phyloP scores from a whole-genome alignment of 129 eudicot species.

The Pseudognaphalium luteoalbum region DNA sequence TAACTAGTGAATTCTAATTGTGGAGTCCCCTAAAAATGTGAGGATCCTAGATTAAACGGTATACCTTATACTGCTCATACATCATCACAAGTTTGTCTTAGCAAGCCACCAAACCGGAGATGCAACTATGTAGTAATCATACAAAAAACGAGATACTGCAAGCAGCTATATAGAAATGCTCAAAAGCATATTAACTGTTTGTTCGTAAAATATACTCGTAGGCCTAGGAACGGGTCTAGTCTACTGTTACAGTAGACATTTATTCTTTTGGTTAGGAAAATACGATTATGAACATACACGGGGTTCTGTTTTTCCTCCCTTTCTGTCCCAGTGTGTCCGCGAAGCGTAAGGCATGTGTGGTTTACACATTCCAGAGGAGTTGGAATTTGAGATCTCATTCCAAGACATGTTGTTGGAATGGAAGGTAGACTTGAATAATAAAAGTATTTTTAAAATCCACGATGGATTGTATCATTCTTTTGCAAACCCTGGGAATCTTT shows the following conservation, averaged over 20 bases:
- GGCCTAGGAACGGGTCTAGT: background rate
- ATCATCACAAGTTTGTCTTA: background rate
- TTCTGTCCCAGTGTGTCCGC: background rate
- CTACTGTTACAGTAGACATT: background rate
- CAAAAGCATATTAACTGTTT: background rate
- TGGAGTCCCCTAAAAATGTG: background rate
- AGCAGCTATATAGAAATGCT: background rate
- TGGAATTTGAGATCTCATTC: background rate
- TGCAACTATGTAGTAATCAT: conserved; percentile 12
- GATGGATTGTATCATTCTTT: background rate
- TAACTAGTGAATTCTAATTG: conserved; percentile 1
- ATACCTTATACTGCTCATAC: background rate
- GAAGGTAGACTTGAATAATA: background rate
- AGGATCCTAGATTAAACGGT: background rate
- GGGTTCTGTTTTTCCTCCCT: background rate
- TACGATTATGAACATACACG: background rate
- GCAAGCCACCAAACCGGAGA: conserved; percentile 1
- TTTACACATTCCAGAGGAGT: conserved; percentile 2
- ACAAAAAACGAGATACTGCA: background rate
- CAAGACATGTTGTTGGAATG: background rate
- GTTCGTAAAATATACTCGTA: conserved; percentile 10
- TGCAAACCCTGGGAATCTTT: background rate
- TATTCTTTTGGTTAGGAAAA: background rate
- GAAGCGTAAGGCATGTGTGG: conserved; percentile 11
- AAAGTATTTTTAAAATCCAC: background rate